Conservation (phyloP, 2,329 filamentous ascomycete genomes). For the Calonectria crousiana region DNA sequence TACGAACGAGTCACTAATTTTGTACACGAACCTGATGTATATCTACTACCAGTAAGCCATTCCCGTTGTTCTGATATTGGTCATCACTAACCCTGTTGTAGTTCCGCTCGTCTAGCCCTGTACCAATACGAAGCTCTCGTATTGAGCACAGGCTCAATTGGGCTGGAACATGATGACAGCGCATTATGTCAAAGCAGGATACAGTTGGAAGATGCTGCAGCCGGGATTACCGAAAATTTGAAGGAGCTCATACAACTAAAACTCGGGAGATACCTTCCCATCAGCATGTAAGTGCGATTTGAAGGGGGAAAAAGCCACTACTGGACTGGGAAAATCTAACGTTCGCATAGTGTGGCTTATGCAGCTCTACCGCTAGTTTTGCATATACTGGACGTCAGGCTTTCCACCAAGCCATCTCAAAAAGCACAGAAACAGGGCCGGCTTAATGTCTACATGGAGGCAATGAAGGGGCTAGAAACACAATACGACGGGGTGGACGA, state of each 20-base stretch:
- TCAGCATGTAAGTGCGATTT: slow-evolving; percentile 27
- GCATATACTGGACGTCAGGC: slow-evolving; percentile 29
- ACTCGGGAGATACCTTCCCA: slow-evolving; percentile 24
- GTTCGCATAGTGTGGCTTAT: slow-evolving; percentile 20
- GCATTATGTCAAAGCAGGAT: neutral
- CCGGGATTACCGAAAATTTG: slow-evolving; percentile 24
- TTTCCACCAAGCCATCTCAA: slow-evolving; percentile 26
- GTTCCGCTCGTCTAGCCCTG: slow-evolving; percentile 27
- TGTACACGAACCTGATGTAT: slow-evolving; percentile 30
- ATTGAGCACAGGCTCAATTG: slow-evolving; percentile 2
- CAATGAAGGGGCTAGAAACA: slow-evolving; percentile 22
- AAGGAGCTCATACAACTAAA: slow-evolving; percentile 29
- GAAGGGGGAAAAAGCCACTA: too few relatives aligned
- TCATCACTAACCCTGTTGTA: neutral
- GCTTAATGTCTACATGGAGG: slow-evolving; percentile 26
- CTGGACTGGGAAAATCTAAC: neutral
- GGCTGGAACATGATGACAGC: neutral
- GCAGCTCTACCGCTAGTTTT: slow-evolving; percentile 28
- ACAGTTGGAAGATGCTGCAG: slow-evolving; percentile 17
- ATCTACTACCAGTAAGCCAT: slow-evolving; percentile 32
- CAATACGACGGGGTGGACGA: slow-evolving; percentile 31
- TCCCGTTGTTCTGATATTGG: fast-evolving
- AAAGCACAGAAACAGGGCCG: slow-evolving; percentile 30
- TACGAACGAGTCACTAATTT: slow-evolving; percentile 11
- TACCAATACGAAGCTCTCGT: slow-evolving; percentile 29